Evolutionary conservation across 495 filamentous ascomycete species (phyloP), one percentile per base, ranked within the genome.

Genomic region (Corynascus novoguineensis): DNA sequence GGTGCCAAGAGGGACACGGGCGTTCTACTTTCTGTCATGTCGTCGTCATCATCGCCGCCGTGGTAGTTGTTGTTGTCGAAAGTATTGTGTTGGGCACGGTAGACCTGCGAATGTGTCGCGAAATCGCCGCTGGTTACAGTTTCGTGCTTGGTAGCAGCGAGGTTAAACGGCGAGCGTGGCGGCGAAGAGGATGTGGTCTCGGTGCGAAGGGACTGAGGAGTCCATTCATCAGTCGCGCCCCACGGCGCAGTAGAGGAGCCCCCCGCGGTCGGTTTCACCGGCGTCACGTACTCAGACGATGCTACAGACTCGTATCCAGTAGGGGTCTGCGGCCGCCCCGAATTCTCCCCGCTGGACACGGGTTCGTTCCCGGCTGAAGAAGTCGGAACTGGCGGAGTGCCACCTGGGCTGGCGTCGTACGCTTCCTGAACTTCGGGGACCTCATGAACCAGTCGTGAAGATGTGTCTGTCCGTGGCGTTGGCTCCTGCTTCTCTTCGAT

Each of bases 181-280:
- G 61, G 49, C 0, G 66, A 63, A 9, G 64, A 60, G 0, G 63
- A 31, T n/a, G 61, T 64, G 10, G 29, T 62, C 1, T 51, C 48
- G 55, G 64, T 69, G 32, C 37, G 55, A 14, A 56, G 17, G 7
- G 66, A 69, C 37, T 59, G 59, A 0, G 66, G 64, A 1, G 61
- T 59, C 38, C 61, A 63, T 31, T 28, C 51, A 0, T 55, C 37
- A n/a, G 48, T 25, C 7, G 35, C 45, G 4, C 24, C 40, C 48
- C 35, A 63, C 4, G 51, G 7, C 5, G 14, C 17, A 45, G 55
- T 52, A 28, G 45, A 55, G 28, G 27, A 45, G 21, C 50, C 47
- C n/a, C 19, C 45, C 15, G 37, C 10, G 0, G 48, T 15, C 4
- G 31, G 27, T 15, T 19, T 12, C 0, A 57, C 59, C 12, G 47